Conservation (phyloP, 2,329 filamentous ascomycete genomes). For the Alternaria gansuensis region DNA sequence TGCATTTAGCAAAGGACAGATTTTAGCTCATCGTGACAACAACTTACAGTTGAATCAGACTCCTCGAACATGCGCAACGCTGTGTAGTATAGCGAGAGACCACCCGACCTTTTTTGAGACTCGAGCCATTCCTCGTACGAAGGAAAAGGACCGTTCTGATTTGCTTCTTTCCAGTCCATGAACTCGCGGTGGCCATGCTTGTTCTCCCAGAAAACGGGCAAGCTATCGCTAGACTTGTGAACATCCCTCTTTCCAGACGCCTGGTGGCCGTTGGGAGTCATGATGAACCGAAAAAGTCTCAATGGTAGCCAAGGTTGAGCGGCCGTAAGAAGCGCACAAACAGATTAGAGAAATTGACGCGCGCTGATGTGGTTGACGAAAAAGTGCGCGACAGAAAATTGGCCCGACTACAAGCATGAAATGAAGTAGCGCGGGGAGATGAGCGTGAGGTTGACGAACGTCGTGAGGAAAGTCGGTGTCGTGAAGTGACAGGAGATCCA, state of each 20-base stretch:
- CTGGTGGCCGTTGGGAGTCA: conserved; percentile 35
- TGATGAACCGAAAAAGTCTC: conserved; percentile 21
- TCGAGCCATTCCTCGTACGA: conserved; percentile 46
- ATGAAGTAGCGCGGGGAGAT: conserved; percentile 30
- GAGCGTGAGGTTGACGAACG: conserved; percentile 33
- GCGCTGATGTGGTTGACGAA: conserved; percentile 20
- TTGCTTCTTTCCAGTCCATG: conserved; percentile 36
- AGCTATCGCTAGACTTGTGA: conserved; percentile 20
- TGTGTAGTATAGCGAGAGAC: conserved; percentile 44
- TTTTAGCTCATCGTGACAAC: conserved; percentile 1
- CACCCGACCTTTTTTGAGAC: conserved; percentile 37
- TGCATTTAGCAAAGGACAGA: conserved; percentile 28
- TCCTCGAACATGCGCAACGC: conserved; percentile 43
- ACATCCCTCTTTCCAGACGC: conserved; percentile 15
- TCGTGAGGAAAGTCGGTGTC: conserved; percentile 37
- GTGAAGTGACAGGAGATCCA: conserved; percentile 46
- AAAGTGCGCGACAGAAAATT: conserved; percentile 19
- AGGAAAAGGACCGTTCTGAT: conserved; percentile 32
- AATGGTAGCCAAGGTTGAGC: conserved; percentile 18
- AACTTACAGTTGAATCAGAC: conserved; percentile 42
- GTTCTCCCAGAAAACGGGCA: conserved; percentile 33
- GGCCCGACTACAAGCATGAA: conserved; percentile 17
- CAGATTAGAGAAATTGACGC: conserved; percentile 19
- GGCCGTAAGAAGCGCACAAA: conserved; percentile 16
- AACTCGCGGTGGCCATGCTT: conserved; percentile 39